Conservation (phyloP, 768 basidiomycete species). For the Ramaria sp. region DNA sequence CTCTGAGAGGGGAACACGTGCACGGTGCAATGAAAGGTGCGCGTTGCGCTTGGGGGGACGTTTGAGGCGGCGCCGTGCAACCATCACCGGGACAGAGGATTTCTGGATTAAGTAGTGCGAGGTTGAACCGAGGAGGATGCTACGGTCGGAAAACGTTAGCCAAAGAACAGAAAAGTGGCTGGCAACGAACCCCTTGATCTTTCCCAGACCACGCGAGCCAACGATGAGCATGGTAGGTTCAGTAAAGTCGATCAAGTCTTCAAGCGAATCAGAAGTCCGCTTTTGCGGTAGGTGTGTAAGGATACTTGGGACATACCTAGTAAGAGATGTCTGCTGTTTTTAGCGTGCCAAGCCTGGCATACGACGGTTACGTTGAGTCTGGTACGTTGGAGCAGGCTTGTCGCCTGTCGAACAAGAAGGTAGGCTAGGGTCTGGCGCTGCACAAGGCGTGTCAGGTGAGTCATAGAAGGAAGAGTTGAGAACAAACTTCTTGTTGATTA, state of each 20-base stretch:
- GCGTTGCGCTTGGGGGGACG: slow-evolving; percentile 74
- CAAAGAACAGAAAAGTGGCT: background rate
- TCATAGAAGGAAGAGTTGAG: too few species aligned
- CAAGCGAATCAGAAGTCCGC: background rate
- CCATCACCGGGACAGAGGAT: slow-evolving; percentile 95
- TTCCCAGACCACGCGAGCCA: slow-evolving; percentile 82
- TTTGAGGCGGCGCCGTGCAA: slow-evolving; percentile 84
- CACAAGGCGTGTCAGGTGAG: slow-evolving; percentile 1
- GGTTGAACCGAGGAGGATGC: slow-evolving; percentile 88
- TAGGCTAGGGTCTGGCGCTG: slow-evolving; percentile 85
- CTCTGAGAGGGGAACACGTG: slow-evolving; percentile 77
- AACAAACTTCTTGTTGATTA: slow-evolving; percentile 80
- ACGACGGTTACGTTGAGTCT: slow-evolving; percentile 74
- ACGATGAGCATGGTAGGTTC: slow-evolving; percentile 91
- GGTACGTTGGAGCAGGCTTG: slow-evolving; percentile 83
- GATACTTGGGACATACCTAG: slow-evolving; percentile 37
- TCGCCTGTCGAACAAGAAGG: slow-evolving; percentile 83
- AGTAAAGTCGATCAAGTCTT: slow-evolving; percentile 77
- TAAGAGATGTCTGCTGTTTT: slow-evolving; percentile 84
- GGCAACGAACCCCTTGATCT: slow-evolving; percentile 67
- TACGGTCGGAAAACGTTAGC: slow-evolving; percentile 20
- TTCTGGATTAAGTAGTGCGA: slow-evolving; percentile 93
- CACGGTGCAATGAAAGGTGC: slow-evolving; percentile 63
- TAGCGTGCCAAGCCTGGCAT: slow-evolving; percentile 97
- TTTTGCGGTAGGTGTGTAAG: background rate